phyloP scores from a whole-genome alignment of 2,329 filamentous ascomycete genomes.

The Botryotinia convoluta region DNA sequence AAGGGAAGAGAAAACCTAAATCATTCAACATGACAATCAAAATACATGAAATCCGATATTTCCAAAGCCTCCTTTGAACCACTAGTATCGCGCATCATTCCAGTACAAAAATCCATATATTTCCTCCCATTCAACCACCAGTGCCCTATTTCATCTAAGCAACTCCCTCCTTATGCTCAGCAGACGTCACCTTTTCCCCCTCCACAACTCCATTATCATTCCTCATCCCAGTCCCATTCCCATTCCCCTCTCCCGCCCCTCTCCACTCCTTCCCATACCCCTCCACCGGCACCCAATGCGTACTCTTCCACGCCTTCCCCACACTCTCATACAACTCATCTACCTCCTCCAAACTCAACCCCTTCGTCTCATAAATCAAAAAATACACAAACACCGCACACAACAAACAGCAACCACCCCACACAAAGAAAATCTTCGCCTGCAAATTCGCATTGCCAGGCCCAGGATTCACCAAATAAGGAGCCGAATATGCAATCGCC shows the following conservation, averaged over 20 bases:
- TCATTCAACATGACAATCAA: not conserved
- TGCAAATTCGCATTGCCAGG: constrained; percentile 40
- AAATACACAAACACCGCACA: constrained; percentile 54
- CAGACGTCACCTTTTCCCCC: not conserved
- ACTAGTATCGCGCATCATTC: not conserved
- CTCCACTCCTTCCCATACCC: constrained; percentile 1
- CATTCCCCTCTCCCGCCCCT: not conserved
- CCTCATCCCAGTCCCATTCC: not conserved
- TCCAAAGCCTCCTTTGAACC: not conserved
- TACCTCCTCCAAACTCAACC: constrained; percentile 67
- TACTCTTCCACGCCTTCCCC: constrained; percentile 9
- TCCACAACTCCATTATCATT: not conserved
- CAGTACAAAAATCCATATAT: not conserved
- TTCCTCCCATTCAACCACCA: not conserved
- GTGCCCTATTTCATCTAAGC: not conserved
- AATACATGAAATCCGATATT: not conserved
- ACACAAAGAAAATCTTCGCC: constrained; percentile 49
- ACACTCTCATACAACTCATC: constrained; percentile 53
- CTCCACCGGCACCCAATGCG: constrained; percentile 9
- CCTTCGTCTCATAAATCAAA: constrained; percentile 66
- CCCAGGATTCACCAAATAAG: constrained; percentile 58
- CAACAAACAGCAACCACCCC: constrained; percentile 54
- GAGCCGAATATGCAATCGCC: constrained; percentile 65
- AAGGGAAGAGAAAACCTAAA: not conserved
- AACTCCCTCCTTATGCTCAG: not conserved